Evolutionary conservation across 2,329 filamentous ascomycete genomes (phyloP).

Genomic region (Sclerotiophoma versabilis): DNA sequence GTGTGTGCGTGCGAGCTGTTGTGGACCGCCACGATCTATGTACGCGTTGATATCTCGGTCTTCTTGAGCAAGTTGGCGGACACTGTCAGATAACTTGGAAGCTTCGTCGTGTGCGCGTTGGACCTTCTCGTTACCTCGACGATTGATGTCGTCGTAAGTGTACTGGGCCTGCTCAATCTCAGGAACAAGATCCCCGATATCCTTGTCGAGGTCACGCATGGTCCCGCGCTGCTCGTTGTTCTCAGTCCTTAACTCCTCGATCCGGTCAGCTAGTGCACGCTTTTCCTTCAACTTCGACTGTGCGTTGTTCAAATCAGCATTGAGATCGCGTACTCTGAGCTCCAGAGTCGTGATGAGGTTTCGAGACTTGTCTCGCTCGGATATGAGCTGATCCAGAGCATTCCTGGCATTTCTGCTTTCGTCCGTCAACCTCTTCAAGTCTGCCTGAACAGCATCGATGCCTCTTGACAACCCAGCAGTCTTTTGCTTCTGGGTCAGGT

Average conservation of each 20-base stretch:
- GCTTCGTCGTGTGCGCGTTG: slow-evolving; percentile 74
- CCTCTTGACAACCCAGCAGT: slow-evolving; percentile 70
- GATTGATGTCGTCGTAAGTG: slow-evolving; percentile 77
- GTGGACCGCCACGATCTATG: slow-evolving; percentile 74
- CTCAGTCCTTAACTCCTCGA: slow-evolving; percentile 75
- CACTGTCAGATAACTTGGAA: slow-evolving; percentile 73
- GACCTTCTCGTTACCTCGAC: slow-evolving; percentile 75
- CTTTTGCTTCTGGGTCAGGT: slow-evolving; percentile 78
- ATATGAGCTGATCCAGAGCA: slow-evolving; percentile 69
- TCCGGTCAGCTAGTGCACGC: slow-evolving; percentile 70
- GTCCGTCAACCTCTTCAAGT: slow-evolving; percentile 71
- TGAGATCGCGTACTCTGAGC: slow-evolving; percentile 76
- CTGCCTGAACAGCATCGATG: slow-evolving; percentile 82
- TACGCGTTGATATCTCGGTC: slow-evolving; percentile 83
- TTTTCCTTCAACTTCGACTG: slow-evolving; percentile 83
- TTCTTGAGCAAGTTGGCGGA: slow-evolving; percentile 78
- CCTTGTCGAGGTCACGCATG: slow-evolving; percentile 73
- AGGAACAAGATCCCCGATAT: slow-evolving; percentile 77
- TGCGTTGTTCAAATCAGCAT: slow-evolving; percentile 73
- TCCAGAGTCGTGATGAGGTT: slow-evolving; percentile 74
- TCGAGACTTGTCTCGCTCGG: slow-evolving; percentile 75
- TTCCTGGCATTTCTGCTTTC: slow-evolving; percentile 70
- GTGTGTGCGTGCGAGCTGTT: slow-evolving; percentile 73
- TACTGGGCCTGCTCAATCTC: slow-evolving; percentile 77
- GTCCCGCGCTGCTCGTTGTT: slow-evolving; percentile 72